A percentile compares a stretch with the other conserved stretches of the same genome.
These are phyloP conservation scores for Trametes cubensis DNA, from an alignment of 768 basidiomycete genomes.

Conservation along the genomic window DNA sequence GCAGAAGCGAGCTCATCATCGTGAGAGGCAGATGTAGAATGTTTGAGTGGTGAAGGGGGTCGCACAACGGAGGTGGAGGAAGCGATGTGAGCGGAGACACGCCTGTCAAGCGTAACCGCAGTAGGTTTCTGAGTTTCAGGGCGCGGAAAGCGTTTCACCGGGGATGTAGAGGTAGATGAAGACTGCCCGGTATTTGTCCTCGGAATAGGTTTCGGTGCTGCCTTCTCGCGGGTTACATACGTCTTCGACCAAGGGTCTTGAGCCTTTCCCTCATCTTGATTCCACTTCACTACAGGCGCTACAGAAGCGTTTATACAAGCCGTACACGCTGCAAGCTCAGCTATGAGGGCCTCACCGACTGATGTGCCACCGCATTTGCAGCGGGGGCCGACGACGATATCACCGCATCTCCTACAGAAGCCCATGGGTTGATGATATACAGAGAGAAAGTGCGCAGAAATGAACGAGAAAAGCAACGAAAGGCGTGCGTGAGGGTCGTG, in stretches of 20 bases:
- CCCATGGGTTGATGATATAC: conserved; percentile 52
- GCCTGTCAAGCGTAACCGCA: conserved; percentile 42
- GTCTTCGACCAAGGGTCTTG: conserved; percentile 82
- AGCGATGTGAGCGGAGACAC: conserved; percentile 61
- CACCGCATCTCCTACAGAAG: conserved; percentile 85
- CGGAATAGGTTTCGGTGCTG: conserved; percentile 42
- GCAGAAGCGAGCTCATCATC: conserved; percentile 41
- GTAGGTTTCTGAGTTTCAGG: conserved; percentile 40
- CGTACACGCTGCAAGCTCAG: background rate
- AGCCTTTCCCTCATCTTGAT: conserved; percentile 44
- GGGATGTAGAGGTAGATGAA: conserved; percentile 30
- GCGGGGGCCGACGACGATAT: conserved; percentile 70
- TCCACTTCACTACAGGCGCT: conserved; percentile 78
- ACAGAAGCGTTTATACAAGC: conserved; percentile 9
- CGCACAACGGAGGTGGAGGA: conserved; percentile 49
- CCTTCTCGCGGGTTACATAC: conserved; percentile 61
- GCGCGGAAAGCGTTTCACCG: conserved; percentile 53
- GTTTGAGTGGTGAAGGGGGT: conserved; percentile 62
- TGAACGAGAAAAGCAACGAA: conserved; percentile 13
- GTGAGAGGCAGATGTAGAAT: conserved; percentile 31
- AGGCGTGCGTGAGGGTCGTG: conserved; percentile 5
- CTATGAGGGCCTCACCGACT: conserved; percentile 60
- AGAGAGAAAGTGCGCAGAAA: conserved; percentile 5
- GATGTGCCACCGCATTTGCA: conserved; percentile 81
- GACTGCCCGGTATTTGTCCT: conserved; percentile 18